These are phyloP conservation scores for Botryosphaeria dothidea DNA, from an alignment of 2,329 filamentous ascomycete species.

Conservation along the genomic window DNA sequence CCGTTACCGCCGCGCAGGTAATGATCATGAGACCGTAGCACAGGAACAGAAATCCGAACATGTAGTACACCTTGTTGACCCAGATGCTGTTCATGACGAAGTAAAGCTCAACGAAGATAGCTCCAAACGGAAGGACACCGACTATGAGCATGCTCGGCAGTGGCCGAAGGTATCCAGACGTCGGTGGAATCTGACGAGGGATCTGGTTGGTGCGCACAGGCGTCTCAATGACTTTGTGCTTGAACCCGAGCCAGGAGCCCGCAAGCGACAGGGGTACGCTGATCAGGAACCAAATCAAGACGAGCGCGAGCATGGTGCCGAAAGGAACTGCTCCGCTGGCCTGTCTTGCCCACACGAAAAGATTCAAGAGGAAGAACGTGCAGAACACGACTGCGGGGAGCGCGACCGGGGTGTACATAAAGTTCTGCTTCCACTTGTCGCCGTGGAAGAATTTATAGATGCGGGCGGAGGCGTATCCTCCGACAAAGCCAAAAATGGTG, in stretches of 20 bases:
- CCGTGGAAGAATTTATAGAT: slow-evolving; percentile 95
- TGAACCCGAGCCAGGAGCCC: slow-evolving; percentile 93
- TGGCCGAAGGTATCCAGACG: slow-evolving; percentile 78
- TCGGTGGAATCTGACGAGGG: slow-evolving; percentile 88
- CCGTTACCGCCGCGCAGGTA: slow-evolving; percentile 87
- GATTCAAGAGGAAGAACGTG: slow-evolving; percentile 88
- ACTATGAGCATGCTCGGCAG: slow-evolving; percentile 90
- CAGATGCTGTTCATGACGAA: slow-evolving; percentile 99
- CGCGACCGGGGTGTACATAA: slow-evolving; percentile 80
- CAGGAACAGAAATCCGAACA: slow-evolving; percentile 98
- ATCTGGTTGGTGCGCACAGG: slow-evolving; percentile 98
- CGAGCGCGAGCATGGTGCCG: slow-evolving; percentile 91
- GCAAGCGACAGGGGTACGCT: slow-evolving; percentile 87
- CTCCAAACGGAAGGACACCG: slow-evolving; percentile 89
- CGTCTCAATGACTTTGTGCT: slow-evolving; percentile 64
- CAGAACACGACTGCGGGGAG: slow-evolving; percentile 85
- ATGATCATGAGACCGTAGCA: slow-evolving; percentile 98
- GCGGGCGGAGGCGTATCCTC: slow-evolving; percentile 84
- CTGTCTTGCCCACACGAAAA: slow-evolving; percentile 92
- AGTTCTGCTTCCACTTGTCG: slow-evolving; percentile 92
- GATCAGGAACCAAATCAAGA: slow-evolving; percentile 96
- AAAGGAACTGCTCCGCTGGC: slow-evolving; percentile 95
- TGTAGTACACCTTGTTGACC: slow-evolving; percentile 99
- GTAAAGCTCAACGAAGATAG: slow-evolving; percentile 97
- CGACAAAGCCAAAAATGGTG: slow-evolving; percentile 87